phyloP scores from a whole-genome alignment of 2,329 filamentous ascomycete species.

The Colletotrichum lupini region DNA sequence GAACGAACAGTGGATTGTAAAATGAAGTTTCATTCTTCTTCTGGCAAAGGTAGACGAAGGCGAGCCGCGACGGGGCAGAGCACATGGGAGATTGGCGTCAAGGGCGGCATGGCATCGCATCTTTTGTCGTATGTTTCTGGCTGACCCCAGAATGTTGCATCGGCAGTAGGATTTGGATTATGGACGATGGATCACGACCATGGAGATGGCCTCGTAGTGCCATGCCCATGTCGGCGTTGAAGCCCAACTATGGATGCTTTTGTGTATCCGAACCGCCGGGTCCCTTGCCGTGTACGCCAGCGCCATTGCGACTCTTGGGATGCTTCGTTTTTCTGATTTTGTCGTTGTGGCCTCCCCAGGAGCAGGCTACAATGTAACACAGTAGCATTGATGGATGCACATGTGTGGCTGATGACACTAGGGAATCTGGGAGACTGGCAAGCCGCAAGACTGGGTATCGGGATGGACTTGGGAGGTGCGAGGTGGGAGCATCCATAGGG shows the following conservation, averaged over 20 bases:
- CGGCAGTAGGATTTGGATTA: not conserved
- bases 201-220: not conserved
- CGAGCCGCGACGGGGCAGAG: not conserved
- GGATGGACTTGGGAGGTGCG: conserved; percentile 11
- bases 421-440: not conserved
- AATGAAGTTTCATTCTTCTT: not conserved
- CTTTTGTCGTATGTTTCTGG: not conserved
- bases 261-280: conserved; percentile 8
- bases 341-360: not conserved
- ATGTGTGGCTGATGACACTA: conserved; percentile 23
- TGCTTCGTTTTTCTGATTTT: conserved; percentile 16
- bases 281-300: conserved; percentile 3
- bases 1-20: not conserved
- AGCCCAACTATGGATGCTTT: not conserved
- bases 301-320: conserved; percentile 5
- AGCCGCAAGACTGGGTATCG: not conserved
- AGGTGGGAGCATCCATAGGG: conserved; percentile 19
- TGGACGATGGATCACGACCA: not conserved
- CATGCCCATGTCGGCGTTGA: not conserved
- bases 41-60: not conserved
- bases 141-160: not conserved
- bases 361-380: not conserved
- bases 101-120: not conserved
- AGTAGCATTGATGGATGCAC: not conserved
- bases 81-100: not conserved